Conservation (phyloP, 257 asterid genomes). For the Penstemon eatonii region DNA sequence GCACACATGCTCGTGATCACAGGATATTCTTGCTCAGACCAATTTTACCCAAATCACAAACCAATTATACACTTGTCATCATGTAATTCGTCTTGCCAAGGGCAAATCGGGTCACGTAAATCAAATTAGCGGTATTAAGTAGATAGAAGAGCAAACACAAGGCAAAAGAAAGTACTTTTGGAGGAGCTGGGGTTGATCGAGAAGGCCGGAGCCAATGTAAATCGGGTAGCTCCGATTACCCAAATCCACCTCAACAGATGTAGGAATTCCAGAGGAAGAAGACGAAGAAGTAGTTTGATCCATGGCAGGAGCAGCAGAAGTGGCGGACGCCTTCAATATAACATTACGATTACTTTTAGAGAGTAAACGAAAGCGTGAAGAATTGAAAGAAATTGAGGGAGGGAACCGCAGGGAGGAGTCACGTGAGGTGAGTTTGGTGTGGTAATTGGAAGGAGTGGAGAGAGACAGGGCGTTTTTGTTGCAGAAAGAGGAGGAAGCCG, state of each 20-base stretch:
- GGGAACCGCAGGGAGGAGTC: conserved; percentile 43
- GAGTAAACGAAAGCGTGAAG: conserved; percentile 35
- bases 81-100: no score
- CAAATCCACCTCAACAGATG: conserved; percentile 83
- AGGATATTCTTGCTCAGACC: no score
- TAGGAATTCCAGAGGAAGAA: conserved; percentile 47
- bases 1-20: no score
- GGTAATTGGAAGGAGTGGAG: conserved; percentile 33
- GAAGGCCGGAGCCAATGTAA: conserved; percentile 93
- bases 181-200: conserved; percentile 73
- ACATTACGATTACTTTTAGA: conserved; percentile 3
- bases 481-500: conserved; percentile 55
- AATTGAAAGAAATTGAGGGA: conserved; percentile 28
- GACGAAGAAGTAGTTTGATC: conserved; percentile 49
- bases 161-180: conserved; percentile 52
- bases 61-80: no score
- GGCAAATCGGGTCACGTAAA: no score
- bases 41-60: no score
- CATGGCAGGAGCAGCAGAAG: conserved; percentile 57
- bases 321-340: conserved; percentile 50
- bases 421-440: conserved; percentile 33
- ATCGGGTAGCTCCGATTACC: conserved; percentile 97
- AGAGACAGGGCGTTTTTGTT: conserved; percentile 37
- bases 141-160: conserved; percentile 1
- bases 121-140: no score